Evolutionary conservation across 176 grass and related monocot genomes (phyloP), one percentile per base, ranked within the genome.

Genomic region (Tillandsia leiboldiana): DNA sequence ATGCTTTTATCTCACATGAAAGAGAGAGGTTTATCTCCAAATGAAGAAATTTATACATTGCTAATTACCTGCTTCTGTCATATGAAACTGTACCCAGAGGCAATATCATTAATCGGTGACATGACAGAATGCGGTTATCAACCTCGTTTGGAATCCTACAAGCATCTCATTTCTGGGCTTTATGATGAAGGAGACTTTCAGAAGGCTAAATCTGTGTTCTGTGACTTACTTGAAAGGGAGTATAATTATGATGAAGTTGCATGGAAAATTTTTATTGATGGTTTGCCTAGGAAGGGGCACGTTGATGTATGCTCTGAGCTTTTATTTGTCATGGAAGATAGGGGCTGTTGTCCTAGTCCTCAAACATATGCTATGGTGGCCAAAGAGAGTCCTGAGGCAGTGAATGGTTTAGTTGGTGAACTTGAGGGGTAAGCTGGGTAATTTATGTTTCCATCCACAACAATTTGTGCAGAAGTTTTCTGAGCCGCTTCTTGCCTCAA

Each of bases 201-300:
- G 75, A 80, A 88, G 62, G 83, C 73, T 75, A 86, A 83, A 76
- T 77, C 29, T 26, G 53, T 87, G 50, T 91, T 96, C 56, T 69
- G 64, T 69, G 75, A 81, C 69, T 71, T 96, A 68, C 78, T 91
- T 82, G 78, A 66, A 70, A 63, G 82, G 71, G 88, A 77, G 33
- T 85, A 84, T 82, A 91, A 91, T 75, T 75, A 83, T 53, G 83
- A 91, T 88, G 91, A 96, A 78, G 70, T 96, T 77, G 80, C 75
- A 62, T 91, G 87, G 87, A 87, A 88, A 70, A 88, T 96, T 88
- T 65, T 96, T 56, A 96, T 84, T 68, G 87, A 88, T 63, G 85
- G 82, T 72, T 73, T 96, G 51, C 65, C 91, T 20, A 73, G 77
- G 78, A 78, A 58, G 64, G 91, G 91, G 10, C 70, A 83, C 75